Conservation (phyloP, 352 stramenopile genomes). For the Thalassiosira mediterranea region DNA sequence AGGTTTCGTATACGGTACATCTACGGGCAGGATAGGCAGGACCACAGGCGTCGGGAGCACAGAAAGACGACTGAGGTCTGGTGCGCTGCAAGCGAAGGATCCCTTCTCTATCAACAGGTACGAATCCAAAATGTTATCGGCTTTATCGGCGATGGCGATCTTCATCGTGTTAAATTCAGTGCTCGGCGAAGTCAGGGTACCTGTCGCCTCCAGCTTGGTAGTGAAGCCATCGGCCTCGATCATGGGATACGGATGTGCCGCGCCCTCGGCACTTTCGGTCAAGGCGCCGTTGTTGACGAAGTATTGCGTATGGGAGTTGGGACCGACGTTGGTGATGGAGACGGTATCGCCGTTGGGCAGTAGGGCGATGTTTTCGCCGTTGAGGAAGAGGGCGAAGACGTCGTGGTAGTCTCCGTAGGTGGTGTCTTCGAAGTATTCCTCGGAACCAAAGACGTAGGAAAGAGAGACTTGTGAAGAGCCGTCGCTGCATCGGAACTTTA, state of each 20-base stretch:
- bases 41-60: no score
- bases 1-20: no score
- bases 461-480: conserved; percentile 10
- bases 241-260: conserved; percentile 3
- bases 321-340: conserved; percentile 44
- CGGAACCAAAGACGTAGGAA: conserved; percentile 47
- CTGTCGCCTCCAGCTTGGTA: conserved; percentile 9
- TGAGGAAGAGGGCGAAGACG: conserved; percentile 51
- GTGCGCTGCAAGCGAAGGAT: conserved; percentile 20
- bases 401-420: conserved; percentile 32
- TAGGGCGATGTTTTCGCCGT: conserved; percentile 45
- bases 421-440: conserved; percentile 50
- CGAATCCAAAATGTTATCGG: conserved; percentile 26
- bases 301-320: conserved; percentile 31
- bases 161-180: conserved; percentile 28
- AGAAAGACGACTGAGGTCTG: no score
- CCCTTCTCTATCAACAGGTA: conserved; percentile 25
- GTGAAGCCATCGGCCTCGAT: conserved; percentile 47
- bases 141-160: conserved; percentile 28
- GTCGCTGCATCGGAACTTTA: background rate
- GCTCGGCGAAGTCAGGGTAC: background rate
- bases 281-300: conserved; percentile 45
- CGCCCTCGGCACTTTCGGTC: conserved; percentile 1
- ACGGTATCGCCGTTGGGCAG: conserved; percentile 34
- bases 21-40: no score